Evolutionary conservation across 2,329 filamentous ascomycete genomes (phyloP).

Genomic region (Corinectria fuckeliana): DNA sequence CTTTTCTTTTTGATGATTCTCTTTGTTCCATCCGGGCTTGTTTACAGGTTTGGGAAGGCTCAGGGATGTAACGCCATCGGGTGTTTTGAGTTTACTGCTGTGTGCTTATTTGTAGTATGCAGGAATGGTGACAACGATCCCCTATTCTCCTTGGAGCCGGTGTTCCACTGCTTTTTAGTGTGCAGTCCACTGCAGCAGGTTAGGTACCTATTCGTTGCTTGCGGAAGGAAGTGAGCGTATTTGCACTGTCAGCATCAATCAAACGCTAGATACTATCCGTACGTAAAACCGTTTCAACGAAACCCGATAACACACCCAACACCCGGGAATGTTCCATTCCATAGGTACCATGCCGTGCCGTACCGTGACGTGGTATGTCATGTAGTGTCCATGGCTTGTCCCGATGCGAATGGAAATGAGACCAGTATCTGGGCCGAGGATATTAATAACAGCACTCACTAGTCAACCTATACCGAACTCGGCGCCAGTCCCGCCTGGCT

Average conservation of each 20-base stretch:
- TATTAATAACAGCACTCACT: conserved; percentile 17
- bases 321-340: neutral
- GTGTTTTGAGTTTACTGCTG: conserved; percentile 34
- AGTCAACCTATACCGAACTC: conserved; percentile 11
- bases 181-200: conserved; percentile 5
- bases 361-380: neutral
- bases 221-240: conserved; percentile 2
- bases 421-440: neutral
- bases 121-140: conserved; percentile 7
- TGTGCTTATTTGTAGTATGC: conserved; percentile 14
- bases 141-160: conserved; percentile 8
- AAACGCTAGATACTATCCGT: neutral
- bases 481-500: conserved; percentile 10
- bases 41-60: conserved; percentile 23
- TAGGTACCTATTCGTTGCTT: neutral
- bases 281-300: neutral
- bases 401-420: neutral
- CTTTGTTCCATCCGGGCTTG: too few species aligned
- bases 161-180: conserved; percentile 11
- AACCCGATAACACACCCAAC: neutral
- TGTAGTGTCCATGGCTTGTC: neutral
- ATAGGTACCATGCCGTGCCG: neutral
- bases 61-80: conserved; percentile 33
- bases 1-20: too few species aligned
- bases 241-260: conserved; percentile 19